Conservation (phyloP, 1,139 yeast species). For the Magnusiomyces clavatus region DNA sequence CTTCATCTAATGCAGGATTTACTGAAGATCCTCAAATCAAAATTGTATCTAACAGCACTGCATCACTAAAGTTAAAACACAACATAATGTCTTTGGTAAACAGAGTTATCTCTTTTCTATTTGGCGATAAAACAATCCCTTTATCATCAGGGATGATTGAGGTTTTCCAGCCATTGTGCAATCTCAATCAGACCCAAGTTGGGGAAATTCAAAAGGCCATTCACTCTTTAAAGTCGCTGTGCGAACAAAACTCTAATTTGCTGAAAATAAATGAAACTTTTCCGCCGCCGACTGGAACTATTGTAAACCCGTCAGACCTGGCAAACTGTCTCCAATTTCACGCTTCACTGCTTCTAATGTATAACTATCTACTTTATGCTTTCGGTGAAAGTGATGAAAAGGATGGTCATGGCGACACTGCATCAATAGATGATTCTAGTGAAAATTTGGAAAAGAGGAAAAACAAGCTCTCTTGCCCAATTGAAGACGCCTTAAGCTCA, state of each 20-base stretch:
- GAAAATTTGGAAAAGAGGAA: no score
- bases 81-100: not conserved
- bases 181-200: not conserved
- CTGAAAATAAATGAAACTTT: conserved; percentile 5
- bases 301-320: conserved; percentile 9
- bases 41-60: not conserved
- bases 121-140: not conserved
- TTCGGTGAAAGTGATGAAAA: not conserved
- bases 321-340: conserved; percentile 6
- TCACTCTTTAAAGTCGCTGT: not conserved
- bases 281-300: conserved; percentile 1
- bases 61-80: not conserved
- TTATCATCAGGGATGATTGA: not conserved
- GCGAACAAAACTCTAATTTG: conserved; percentile 5
- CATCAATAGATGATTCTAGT: no score
- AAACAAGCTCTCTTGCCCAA: not conserved
- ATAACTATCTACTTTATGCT: conserved; percentile 2
- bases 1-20: not conserved
- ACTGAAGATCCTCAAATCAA: not conserved
- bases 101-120: not conserved
- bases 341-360: conserved; percentile 1
- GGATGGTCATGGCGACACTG: no score
- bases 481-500: not conserved
- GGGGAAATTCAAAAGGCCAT: not conserved
- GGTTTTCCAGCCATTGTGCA: not conserved